Evolutionary conservation across 176 grass and related monocot genomes (phyloP).

Genomic region (Juncus effusus): DNA sequence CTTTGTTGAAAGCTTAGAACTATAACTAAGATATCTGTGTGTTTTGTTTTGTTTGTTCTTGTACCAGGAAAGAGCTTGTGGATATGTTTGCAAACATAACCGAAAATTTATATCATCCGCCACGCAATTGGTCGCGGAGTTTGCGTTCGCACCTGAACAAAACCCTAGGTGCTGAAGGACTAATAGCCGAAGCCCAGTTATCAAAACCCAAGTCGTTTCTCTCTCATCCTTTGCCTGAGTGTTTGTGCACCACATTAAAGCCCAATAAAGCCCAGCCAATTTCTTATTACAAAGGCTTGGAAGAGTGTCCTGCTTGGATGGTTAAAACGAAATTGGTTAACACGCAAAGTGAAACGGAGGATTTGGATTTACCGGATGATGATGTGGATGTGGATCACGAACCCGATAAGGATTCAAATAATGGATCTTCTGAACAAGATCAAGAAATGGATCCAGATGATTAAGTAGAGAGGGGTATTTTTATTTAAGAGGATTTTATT

Average conservation of each 20-base stretch:
- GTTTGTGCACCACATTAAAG: conserved; percentile 56
- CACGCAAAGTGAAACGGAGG: conserved; percentile 62
- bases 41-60: conserved; percentile 16
- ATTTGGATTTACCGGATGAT: conserved; percentile 62
- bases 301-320: conserved; percentile 72
- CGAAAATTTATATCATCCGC: conserved; percentile 72
- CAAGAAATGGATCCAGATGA: conserved; percentile 99
- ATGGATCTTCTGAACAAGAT: conserved; percentile 62
- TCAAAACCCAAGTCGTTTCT: conserved; percentile 78
- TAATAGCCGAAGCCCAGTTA: conserved; percentile 40
- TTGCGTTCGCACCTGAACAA: conserved; percentile 74
- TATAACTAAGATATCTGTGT: conserved; percentile 5
- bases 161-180: conserved; percentile 44
- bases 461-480: no score
- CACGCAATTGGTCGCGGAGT: conserved; percentile 73
- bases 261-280: conserved; percentile 6
- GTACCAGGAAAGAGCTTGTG: conserved; percentile 69
- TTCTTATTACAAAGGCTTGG: conserved; percentile 45
- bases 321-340: not conserved
- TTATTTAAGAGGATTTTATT: conserved; percentile 15
- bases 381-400: conserved; percentile 39
- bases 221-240: conserved; percentile 69
- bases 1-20: not conserved
- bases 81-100: conserved; percentile 52
- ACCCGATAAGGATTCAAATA: conserved; percentile 56